Conservation (phyloP, 1,284 basidiomycete species). For the Fomitopsis betulina region DNA sequence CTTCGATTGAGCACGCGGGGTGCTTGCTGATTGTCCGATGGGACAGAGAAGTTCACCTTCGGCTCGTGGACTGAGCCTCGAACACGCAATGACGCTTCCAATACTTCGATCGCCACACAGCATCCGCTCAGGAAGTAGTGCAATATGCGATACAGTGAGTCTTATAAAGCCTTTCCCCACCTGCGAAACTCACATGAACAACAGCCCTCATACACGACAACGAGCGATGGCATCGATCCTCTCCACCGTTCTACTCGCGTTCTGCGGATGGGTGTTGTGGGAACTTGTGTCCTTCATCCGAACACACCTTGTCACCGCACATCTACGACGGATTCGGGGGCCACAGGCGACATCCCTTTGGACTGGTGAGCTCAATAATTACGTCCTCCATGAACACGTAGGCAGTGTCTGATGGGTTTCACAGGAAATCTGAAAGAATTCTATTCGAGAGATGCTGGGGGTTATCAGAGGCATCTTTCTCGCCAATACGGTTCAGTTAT, state of each 20-base stretch:
- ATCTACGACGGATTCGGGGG: not conserved
- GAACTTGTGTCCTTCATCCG: not conserved
- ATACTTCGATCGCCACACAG: too few relatives aligned
- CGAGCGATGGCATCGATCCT: not conserved
- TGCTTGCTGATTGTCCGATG: too few relatives aligned
- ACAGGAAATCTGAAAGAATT: not conserved
- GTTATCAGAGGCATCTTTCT: slow-evolving; percentile 13
- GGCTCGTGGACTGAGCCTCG: too few relatives aligned
- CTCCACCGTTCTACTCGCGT: not conserved
- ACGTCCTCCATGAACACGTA: not conserved
- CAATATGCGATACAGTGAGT: too few relatives aligned
- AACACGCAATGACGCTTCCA: too few relatives aligned
- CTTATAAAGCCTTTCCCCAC: too few relatives aligned
- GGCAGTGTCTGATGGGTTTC: not conserved
- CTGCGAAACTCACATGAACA: too few relatives aligned
- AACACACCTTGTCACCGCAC: not conserved
- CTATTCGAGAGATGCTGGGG: slow-evolving; percentile 10
- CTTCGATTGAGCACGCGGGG: too few relatives aligned
- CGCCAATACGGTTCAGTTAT: slow-evolving; percentile 17
- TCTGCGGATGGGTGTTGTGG: not conserved
- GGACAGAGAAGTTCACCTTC: too few relatives aligned
- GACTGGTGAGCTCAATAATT: not conserved
- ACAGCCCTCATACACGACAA: too few relatives aligned
- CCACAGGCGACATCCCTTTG: not conserved
- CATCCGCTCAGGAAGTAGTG: too few relatives aligned